Conservation (phyloP, 495 filamentous ascomycete genomes). For the Barbatosphaeria neglecta region DNA sequence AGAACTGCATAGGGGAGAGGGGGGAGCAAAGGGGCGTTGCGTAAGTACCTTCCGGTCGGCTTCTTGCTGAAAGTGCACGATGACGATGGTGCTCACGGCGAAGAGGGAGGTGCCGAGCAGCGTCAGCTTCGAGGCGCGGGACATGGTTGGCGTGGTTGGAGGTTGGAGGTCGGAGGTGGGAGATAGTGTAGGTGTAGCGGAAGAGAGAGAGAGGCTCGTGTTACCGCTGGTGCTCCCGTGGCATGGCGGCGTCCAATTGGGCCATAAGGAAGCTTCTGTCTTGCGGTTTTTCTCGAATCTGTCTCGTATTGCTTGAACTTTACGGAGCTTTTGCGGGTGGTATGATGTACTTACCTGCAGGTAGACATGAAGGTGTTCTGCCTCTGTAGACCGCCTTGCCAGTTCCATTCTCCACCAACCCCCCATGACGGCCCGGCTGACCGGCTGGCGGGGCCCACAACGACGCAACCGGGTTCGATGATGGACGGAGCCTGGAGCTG, state of each 20-base stretch:
- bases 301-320: too few species aligned
- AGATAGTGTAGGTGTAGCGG: background rate
- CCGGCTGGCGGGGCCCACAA: too few species aligned
- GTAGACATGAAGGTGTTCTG: background rate
- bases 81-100: constrained; percentile 62
- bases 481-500: background rate
- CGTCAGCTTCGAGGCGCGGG: constrained; percentile 76
- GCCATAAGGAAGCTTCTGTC: background rate
- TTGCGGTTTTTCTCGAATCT: too few species aligned
- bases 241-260: background rate
- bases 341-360: too few species aligned
- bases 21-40: constrained; percentile 12
- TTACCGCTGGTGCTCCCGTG: background rate
- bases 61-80: constrained; percentile 82
- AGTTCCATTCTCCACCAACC: constrained; percentile 3
- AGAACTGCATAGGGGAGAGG: background rate
- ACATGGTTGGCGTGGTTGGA: constrained; percentile 47
- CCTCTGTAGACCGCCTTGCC: background rate
- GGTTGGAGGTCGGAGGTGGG: too few species aligned
- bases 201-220: background rate
- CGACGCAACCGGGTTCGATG: background rate
- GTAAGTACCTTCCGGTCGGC: constrained; percentile 70
- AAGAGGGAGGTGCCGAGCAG: constrained; percentile 65
- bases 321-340: too few species aligned
- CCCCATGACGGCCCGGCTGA: too few species aligned